Evolutionary conservation across 2,329 filamentous ascomycete genomes (phyloP).

Genomic region (Colletotrichum scovillei): DNA sequence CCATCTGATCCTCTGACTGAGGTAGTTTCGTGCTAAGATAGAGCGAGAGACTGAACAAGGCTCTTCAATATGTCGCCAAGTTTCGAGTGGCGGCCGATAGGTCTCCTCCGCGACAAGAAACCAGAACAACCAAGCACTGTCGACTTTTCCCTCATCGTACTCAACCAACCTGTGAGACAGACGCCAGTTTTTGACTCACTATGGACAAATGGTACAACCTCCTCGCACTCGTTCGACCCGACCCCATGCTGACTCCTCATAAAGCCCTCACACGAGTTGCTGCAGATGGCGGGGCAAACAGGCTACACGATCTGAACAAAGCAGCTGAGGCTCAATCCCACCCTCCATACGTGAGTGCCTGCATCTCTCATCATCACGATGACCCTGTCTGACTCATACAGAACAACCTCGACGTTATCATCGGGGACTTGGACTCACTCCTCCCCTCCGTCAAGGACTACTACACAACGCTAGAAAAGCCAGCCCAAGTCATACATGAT

Average conservation of each 20-base stretch:
- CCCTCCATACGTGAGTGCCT: conserved; percentile 15
- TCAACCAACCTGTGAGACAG: conserved; percentile 63
- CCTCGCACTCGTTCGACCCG: background rate
- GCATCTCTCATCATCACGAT: background rate
- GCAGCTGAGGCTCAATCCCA: background rate
- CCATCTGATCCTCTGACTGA: background rate
- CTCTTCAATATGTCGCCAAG: conserved; percentile 12
- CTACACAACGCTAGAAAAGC: conserved; percentile 66
- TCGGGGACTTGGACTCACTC: conserved; percentile 93
- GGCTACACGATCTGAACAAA: conserved; percentile 62
- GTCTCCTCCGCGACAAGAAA: conserved; percentile 48
- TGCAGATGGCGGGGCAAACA: conserved; percentile 92
- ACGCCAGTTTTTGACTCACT: conserved; percentile 59
- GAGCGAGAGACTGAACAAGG: background rate
- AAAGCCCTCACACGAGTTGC: conserved; percentile 77
- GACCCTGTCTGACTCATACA: conserved; percentile 38
- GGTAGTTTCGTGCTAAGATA: background rate
- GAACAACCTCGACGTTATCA: conserved; percentile 76
- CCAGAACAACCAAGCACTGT: conserved; percentile 36
- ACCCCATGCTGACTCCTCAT: conserved; percentile 37
- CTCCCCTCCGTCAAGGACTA: conserved; percentile 69
- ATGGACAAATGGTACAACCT: conserved; percentile 59
- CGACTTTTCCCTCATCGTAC: conserved; percentile 58
- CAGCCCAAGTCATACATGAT: conserved; percentile 74
- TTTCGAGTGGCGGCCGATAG: conserved; percentile 55